Evolutionary conservation across 139 green algal genomes (phyloP).

Genomic region (Chlamydomonas incerta): DNA sequence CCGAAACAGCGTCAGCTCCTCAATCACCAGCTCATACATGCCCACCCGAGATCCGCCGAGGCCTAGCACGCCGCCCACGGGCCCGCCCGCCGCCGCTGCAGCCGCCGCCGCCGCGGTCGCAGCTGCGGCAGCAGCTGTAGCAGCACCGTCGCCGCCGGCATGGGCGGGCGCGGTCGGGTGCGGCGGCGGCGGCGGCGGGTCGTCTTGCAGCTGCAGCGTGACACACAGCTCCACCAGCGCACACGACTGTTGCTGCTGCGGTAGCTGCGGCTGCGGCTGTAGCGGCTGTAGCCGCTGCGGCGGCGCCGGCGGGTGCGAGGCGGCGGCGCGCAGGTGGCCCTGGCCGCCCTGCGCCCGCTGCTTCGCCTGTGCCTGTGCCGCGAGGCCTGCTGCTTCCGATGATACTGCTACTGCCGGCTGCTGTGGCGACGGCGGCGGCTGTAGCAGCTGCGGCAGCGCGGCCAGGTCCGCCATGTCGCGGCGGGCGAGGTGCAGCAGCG

Average conservation of each 20-base stretch:
- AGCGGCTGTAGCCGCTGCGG: not conserved
- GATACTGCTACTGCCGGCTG: not conserved
- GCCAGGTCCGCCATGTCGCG: conserved; percentile 18
- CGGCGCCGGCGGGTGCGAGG: not conserved
- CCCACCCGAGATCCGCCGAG: not conserved
- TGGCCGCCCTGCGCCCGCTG: not conserved
- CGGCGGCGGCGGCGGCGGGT: not conserved
- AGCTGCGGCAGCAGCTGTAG: no score
- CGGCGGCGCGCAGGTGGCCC: not conserved
- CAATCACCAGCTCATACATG: conserved; percentile 8
- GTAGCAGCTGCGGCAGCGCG: not conserved
- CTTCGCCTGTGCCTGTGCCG: no score
- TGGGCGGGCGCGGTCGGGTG: not conserved
- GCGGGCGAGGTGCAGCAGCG: conserved; percentile 14
- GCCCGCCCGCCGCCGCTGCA: not conserved
- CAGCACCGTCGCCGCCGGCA: not conserved
- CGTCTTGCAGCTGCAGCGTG: conserved; percentile 5
- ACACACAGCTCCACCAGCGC: conserved; percentile 19
- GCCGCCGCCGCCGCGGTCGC: no score
- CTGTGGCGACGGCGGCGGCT: not conserved
- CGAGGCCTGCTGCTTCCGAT: not conserved
- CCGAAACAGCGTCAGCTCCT: conserved; percentile 31
- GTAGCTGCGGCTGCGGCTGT: no score
- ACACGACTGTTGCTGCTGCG: conserved; percentile 1
- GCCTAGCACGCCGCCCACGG: not conserved